phyloP scores from a whole-genome alignment of 2,329 filamentous ascomycete species.

The Colletotrichum paranaense region DNA sequence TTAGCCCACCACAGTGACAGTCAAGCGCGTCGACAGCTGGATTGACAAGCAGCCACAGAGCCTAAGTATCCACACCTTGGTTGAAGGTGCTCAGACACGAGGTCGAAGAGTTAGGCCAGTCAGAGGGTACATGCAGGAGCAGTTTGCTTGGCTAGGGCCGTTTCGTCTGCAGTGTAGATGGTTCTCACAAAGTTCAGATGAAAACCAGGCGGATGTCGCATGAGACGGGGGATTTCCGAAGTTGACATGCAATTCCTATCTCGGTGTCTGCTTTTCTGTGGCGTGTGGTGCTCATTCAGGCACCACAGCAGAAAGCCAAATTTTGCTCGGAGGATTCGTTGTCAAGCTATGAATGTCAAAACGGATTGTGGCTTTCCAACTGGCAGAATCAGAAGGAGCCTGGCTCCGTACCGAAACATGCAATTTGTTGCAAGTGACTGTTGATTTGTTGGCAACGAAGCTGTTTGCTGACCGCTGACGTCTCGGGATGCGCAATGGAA shows the following conservation, averaged over 20 bases:
- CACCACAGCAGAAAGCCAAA: neutral
- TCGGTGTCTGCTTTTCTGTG: neutral
- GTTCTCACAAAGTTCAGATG: conserved; percentile 23
- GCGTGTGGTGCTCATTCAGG: neutral
- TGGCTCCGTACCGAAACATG: neutral
- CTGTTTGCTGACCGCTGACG: conserved; percentile 11
- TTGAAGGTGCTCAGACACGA: neutral
- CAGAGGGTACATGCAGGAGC: conserved; percentile 18
- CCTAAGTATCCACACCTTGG: neutral
- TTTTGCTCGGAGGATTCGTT: neutral
- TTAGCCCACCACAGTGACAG: neutral
- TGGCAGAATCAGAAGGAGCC: neutral
- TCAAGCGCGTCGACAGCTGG: neutral
- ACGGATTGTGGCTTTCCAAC: neutral
- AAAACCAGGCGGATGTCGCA: conserved; percentile 9
- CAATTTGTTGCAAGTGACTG: neutral
- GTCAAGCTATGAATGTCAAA: neutral
- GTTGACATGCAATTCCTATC: neutral
- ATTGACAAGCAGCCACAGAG: neutral
- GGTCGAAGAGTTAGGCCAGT: neutral
- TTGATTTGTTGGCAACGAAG: neutral
- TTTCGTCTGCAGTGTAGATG: conserved; percentile 21
- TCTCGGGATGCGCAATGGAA: neutral
- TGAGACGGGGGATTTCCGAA: neutral
- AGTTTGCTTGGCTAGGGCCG: conserved; percentile 26